Conservation (phyloP, 495 filamentous ascomycete genomes). For the Lineolata rhizophorae region DNA sequence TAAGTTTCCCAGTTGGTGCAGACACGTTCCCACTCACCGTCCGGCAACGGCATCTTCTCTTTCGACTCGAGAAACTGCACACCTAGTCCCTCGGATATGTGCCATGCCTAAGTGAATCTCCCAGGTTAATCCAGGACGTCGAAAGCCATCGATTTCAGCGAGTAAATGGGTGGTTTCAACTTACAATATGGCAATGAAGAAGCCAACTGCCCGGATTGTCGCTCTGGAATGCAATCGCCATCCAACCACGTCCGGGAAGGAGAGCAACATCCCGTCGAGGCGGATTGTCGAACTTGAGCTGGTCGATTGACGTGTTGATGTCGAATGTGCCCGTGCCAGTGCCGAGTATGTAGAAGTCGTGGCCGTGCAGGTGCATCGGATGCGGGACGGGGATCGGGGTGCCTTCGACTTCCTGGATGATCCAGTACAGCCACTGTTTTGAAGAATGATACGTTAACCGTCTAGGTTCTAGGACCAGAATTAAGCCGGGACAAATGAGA, state of each 20-base stretch:
- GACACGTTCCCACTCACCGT: background rate
- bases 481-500: too few relatives aligned
- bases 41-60: slow-evolving; percentile 1
- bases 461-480: background rate
- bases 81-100: slow-evolving; percentile 13
- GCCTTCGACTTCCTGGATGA: slow-evolving; percentile 13
- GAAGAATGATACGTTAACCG: background rate
- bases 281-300: slow-evolving; percentile 13
- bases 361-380: slow-evolving; percentile 18
- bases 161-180: too few relatives aligned
- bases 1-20: slow-evolving; percentile 2
- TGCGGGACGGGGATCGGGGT: slow-evolving; percentile 11
- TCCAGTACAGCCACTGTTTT: slow-evolving; percentile 17
- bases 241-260: slow-evolving; percentile 12
- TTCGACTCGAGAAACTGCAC: slow-evolving; percentile 15
- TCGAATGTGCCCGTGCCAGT: slow-evolving; percentile 12
- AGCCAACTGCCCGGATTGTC: slow-evolving; percentile 16
- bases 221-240: slow-evolving; percentile 15
- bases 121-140: too few relatives aligned
- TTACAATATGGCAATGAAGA: too few relatives aligned
- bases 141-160: too few relatives aligned
- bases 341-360: slow-evolving; percentile 16
- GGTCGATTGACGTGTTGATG: slow-evolving; percentile 1
- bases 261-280: slow-evolving; percentile 14
- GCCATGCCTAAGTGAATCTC: too few relatives aligned